Evolutionary conservation across 176 grass and related monocot species (phyloP), one percentile per base, ranked within the genome.

Genomic region (Aegilops umbellulata): DNA sequence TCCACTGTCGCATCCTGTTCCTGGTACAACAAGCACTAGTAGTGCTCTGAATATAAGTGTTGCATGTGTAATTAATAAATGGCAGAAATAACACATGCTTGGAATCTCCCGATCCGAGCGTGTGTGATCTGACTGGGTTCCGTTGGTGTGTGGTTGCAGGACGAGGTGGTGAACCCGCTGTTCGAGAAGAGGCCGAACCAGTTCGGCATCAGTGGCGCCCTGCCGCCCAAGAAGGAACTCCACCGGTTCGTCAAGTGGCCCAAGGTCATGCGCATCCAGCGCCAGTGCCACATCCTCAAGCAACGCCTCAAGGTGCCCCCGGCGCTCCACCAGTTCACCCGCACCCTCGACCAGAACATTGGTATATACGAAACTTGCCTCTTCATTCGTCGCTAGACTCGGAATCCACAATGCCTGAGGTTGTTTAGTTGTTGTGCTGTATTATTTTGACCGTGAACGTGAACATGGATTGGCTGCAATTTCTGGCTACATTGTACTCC

Each of bases 121-220:
- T 15, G 29, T 63, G 22, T 74, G 24, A 5, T 79, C 26, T 81
- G 20, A 87, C 1, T 44, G 11, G 13, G 1, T 22, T 81, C 23
- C 1, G 20, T 72, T 66, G 34, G 14, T 58, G 15, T 36, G 11
- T 23, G 27, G 42, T 60, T 85, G 64, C 86, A 94, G 94, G 92
- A 88, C 53, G 88, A 90, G 38, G 92, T 97, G 2, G 36, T 71
- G 74, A 97, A 97, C 70, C 95, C 90, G 1, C 74, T 95, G 17
- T 97, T 95, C 69, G 95, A 97, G 90, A 97, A 95, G 89, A 92
- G 90, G 79, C 90, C 92, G 49, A 97, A 94, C 88, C 94, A 97
- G 87, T 97, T 97, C 32, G 94, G 92, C 11, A 94, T 97, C 70
- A 92, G 89, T 44, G 92, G 90, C 2, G 90, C 95, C 0, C 73